Evolutionary conservation across 23 red algal species (phyloP).

Genomic region (Cyanidioschyzon merolae): DNA sequence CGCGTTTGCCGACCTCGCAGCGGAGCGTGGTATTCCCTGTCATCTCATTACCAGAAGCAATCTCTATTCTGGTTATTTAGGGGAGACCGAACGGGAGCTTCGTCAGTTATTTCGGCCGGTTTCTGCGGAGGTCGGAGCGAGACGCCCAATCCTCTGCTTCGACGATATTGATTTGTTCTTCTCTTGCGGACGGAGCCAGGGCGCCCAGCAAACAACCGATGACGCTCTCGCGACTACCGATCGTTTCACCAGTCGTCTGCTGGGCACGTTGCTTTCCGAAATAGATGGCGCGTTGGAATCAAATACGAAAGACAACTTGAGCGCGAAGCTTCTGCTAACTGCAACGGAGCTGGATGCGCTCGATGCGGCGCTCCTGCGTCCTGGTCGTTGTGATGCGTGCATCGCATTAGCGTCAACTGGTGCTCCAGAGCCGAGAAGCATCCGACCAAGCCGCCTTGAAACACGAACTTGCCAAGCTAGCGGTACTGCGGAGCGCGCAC

Average conservation of each 20-base stretch:
- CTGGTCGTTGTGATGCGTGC: neutral
- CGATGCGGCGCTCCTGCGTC: conserved; percentile 10
- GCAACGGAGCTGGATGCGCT: neutral
- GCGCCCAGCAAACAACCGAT: neutral
- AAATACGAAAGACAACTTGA: neutral
- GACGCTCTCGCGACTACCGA: neutral
- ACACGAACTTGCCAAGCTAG: no score
- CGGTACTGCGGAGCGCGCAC: no score
- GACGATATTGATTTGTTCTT: conserved; percentile 6
- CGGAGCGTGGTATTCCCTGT: neutral
- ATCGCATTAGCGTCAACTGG: neutral
- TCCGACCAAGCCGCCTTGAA: neutral
- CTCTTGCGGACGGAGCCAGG: neutral
- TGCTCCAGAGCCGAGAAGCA: neutral
- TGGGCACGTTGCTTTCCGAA: conserved; percentile 14
- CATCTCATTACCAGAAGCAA: neutral
- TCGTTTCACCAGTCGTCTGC: conserved; percentile 10
- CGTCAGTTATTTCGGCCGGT: neutral
- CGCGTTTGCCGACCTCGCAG: neutral
- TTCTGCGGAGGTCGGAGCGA: neutral
- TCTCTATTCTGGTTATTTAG: neutral
- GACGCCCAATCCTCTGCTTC: neutral
- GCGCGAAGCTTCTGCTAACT: neutral
- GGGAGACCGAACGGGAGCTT: conserved; percentile 7
- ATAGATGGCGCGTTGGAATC: neutral